Conservation (phyloP, 192 early-diverging fungal genomes). For the Chytriomyces sp. region DNA sequence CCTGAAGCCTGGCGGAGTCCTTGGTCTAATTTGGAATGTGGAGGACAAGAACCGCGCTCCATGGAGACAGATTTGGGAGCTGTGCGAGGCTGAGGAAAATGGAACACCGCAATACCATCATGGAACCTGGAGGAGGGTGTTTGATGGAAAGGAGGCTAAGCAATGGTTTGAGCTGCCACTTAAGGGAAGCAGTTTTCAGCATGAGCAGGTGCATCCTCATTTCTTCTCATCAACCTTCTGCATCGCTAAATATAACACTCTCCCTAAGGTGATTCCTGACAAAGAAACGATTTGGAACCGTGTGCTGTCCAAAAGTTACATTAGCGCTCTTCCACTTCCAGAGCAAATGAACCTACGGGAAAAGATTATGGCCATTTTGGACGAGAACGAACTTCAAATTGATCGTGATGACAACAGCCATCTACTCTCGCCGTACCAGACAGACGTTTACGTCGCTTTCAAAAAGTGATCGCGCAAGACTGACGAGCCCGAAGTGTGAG, state of each 20-base stretch:
- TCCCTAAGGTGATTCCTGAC: not conserved
- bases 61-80: constrained; percentile 28
- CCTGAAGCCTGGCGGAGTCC: no score
- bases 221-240: no score
- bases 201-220: constrained; percentile 14
- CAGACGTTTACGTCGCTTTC: no score
- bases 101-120: constrained; percentile 51
- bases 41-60: constrained; percentile 32
- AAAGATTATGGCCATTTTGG: not conserved
- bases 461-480: no score
- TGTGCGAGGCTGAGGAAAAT: constrained; percentile 50
- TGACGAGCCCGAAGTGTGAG: no score
- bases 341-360: not conserved
- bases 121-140: constrained; percentile 43
- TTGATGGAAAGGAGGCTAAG: constrained; percentile 27
- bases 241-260: no score
- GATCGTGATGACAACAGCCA: not conserved
- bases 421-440: not conserved
- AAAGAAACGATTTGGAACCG: constrained; percentile 31
- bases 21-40: no score
- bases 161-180: constrained; percentile 26
- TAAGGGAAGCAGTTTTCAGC: constrained; percentile 8
- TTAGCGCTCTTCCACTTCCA: constrained; percentile 15
- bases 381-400: not conserved
- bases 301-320: constrained; percentile 40